phyloP scores from a whole-genome alignment of 176 grass and related monocot genomes.

The Alopecurus myosuroides region DNA sequence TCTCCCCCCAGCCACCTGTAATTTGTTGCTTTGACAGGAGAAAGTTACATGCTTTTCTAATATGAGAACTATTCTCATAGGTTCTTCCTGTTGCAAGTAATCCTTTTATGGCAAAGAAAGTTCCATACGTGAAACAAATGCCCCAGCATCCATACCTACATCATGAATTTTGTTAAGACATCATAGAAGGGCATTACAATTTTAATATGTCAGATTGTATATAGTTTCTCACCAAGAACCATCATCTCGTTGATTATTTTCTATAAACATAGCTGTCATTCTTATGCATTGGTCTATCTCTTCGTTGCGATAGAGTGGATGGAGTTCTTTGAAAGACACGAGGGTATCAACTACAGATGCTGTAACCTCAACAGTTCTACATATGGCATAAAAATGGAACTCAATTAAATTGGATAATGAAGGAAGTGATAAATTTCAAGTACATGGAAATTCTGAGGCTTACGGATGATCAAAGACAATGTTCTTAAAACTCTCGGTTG shows the following conservation, averaged over 20 bases:
- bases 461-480: background rate
- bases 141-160: constrained; percentile 42
- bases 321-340: constrained; percentile 2
- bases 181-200: no score
- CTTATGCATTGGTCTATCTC: constrained; percentile 21
- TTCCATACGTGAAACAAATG: constrained; percentile 37
- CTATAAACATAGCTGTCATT: constrained; percentile 16
- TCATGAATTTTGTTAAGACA: background rate
- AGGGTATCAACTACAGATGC: constrained; percentile 28
- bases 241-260: constrained; percentile 15
- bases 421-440: background rate
- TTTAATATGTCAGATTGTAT: background rate
- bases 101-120: constrained; percentile 30
- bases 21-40: constrained; percentile 29
- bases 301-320: constrained; percentile 7
- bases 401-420: background rate
- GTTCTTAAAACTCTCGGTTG: background rate
- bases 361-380: constrained; percentile 29
- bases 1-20: constrained; percentile 37
- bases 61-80: constrained; percentile 17
- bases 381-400: background rate
- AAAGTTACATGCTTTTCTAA: constrained; percentile 34
- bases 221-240: constrained; percentile 30
- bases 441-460: background rate
- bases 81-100: constrained; percentile 31